Base-by-base conservation (phyloP, 2,329 filamentous ascomycete species). In the Neurospora sp. region DNA sequence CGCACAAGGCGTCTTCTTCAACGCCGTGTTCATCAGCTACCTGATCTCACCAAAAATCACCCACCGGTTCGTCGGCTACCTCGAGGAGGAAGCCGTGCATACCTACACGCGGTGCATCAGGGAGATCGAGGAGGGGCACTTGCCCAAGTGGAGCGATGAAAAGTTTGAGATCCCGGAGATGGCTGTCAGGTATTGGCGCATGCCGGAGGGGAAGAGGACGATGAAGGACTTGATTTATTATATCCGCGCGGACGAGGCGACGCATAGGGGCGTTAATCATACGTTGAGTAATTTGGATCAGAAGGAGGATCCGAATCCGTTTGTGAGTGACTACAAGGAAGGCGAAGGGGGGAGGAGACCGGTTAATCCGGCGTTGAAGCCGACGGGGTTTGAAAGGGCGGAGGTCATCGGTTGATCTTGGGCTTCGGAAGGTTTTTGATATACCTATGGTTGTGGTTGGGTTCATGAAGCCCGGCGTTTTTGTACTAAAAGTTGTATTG, bases 1-100 rank as follows among this genome's bases (percentile, higher is more conserved):
- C 11, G 94, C 95, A 0, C 95, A 98, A 80, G 96, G 95, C 46
- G 92, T 98, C 75, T 98, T 97, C 85, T 97, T 97, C 87, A 99
- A 99, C 81, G 87, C 89, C 73, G 88, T 98, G 79, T 98, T 99
- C 85, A 71, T 97, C 72, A 86, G 91, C 66, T 98, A 98, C 81
- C 88, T 99, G 40, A 77, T 97, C 71, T 93, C 91, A 1, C 95
- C 96, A 6, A 89, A 90, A 72, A 95, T 92, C 73, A 95, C 92
- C 77, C 96, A 99, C 80, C 91, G 96, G 65, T 98, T 99, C 80
- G 94, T 98, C 68, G 96, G 94, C 1, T 98, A 98, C 76, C 88
- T 99, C 12, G 96, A 99, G 80, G 96, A 99, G 79, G 96, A 99
- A 80, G 96, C 96, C 8, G 95, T 98, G 1, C 87, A 97, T 77